Base-by-base conservation (phyloP, 129 eudicot genomes). In the Dittrichia graveolens region DNA sequence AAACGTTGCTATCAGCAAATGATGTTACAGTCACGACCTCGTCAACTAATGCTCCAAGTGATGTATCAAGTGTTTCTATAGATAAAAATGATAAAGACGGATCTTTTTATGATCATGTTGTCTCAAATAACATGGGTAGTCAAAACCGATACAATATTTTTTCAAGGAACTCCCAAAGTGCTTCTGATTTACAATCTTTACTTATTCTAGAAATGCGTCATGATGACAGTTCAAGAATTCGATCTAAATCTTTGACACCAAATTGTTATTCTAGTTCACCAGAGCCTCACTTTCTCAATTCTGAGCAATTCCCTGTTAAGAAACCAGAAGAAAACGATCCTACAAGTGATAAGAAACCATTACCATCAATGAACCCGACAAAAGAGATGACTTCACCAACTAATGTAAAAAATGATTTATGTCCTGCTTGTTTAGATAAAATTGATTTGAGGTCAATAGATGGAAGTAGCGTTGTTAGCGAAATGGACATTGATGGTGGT, bases 401-500 rank as follows among this genome's bases (percentile, higher is more conserved):
- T 10, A 59, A 50, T 70, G 45, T 65, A 78, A 59, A 71, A 73
- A 42, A 66, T 12, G 65, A 59, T 61, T 58, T 82, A 74, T 75
- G 67, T 54, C 63, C 85, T 8, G 19, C 67, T 18, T 78, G 79
- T 13, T 14, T 50, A 40, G 88, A 83, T 49, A 86, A 65, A 66
- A 31, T 65, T 15, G 87, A 84, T 55, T 47, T 80, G 46, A 79
- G 85, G 62, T 82, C 86, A 13, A 16, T 72, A 13, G 91, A 83
- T 34, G 90, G 80, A 44, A 72, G 78, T 50, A 61, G 67, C 15
- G 71, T 67, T n/a, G 14, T 63, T 11, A 64, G 82, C 58, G 91
- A 92, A 50, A 67, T 75, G 7, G 95, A 87, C 37, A 85, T 82
- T 31, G 92, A 85, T 35, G 78, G 61, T 47, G 24, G 73, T 47